Percentiles rank a stretch among this genome's conserved stretches.
These are phyloP conservation scores for Calycina marina DNA, from an alignment of 2,329 filamentous ascomycete genomes.

Conservation along the genomic window DNA sequence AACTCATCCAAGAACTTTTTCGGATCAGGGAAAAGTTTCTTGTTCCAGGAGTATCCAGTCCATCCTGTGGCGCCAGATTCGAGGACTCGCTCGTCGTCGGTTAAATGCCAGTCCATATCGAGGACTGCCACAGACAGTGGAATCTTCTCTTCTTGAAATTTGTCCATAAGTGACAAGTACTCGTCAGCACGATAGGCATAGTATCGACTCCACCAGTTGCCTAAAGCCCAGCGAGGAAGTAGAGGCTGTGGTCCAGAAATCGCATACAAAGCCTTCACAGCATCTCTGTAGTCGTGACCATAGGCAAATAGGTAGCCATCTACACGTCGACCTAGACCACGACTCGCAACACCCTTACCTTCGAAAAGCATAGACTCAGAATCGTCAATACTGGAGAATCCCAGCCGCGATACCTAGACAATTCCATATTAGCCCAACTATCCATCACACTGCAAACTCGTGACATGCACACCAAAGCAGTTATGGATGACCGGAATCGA, in stretches of 20 bases:
- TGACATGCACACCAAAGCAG: too few species aligned
- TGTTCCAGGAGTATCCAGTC: slow-evolving; percentile 51
- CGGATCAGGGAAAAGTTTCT: slow-evolving; percentile 40
- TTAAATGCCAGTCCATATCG: slow-evolving; percentile 54
- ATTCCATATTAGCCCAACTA: too few species aligned
- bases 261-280: slow-evolving; percentile 37
- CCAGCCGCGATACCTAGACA: too few species aligned
- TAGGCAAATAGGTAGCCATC: slow-evolving; percentile 48
- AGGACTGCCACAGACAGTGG: slow-evolving; percentile 45
- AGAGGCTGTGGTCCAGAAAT: slow-evolving; percentile 40
- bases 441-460: too few species aligned
- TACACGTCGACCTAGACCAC: slow-evolving; percentile 29
- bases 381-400: slow-evolving; percentile 39
- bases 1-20: slow-evolving; percentile 34
- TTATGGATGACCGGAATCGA: too few species aligned
- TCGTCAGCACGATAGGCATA: slow-evolving; percentile 40
- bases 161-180: slow-evolving; percentile 42
- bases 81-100: slow-evolving; percentile 30
- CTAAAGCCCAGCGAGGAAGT: slow-evolving; percentile 41
- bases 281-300: slow-evolving; percentile 38
- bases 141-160: slow-evolving; percentile 34
- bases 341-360: slow-evolving; percentile 32
- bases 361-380: slow-evolving; percentile 41
- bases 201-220: slow-evolving; percentile 54
- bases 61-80: slow-evolving; percentile 29